Evolutionary conservation across 108 stramenopile genomes (phyloP), one percentile per base, ranked within the genome.

Genomic region (Discostella pseudostelligera): DNA sequence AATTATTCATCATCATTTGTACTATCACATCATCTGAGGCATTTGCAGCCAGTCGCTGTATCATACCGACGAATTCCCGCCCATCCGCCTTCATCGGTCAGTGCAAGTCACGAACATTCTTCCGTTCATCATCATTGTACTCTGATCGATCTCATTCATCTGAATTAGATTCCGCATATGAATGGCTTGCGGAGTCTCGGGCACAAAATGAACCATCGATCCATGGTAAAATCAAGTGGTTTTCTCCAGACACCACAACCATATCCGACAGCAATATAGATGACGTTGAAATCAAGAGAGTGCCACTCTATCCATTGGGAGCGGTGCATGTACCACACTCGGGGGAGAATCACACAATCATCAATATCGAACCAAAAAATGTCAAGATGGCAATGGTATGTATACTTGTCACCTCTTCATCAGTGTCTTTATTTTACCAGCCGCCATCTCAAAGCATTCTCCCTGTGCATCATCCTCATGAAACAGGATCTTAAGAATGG

Each of bases 321-420:
- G 83, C 79, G 9, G 73, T 75, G 2, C 82, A 90, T 71, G 46
- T 87, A 16, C 89, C 89, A 0, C 64, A 39, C 28, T 56, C 66
- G 0, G 50, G 40, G 12, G 70, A 56, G 39, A 68, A 86, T 63
- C 80, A 90, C 39, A 81, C 78, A 29, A 63, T 90, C 14, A 82
- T 80, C 72, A 90, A 90, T 62, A 79, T 84, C 49, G 86, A 90
- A 68, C 84, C 83, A 48, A 69, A 77, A 59, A 90, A 90, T 71
- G 58, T 90, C 5, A 72, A 87, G 62, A 90, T 90, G 89, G 77
- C 85, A 36, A 59, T 46, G 67, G 81, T 69, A 25, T 51, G 62
- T 25, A n/a, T n/a, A n/a, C n/a, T n/a, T 17, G 12, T n/a, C 19
- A 12, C 8, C 6, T 36, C 32, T 40, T 10, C 17, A 10, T 58